Percentiles rank a stretch among this genome's conserved stretches.
These are phyloP conservation scores for Amaranthus tricolor DNA, from an alignment of 179 eudicot species.

Conservation along the genomic window DNA sequence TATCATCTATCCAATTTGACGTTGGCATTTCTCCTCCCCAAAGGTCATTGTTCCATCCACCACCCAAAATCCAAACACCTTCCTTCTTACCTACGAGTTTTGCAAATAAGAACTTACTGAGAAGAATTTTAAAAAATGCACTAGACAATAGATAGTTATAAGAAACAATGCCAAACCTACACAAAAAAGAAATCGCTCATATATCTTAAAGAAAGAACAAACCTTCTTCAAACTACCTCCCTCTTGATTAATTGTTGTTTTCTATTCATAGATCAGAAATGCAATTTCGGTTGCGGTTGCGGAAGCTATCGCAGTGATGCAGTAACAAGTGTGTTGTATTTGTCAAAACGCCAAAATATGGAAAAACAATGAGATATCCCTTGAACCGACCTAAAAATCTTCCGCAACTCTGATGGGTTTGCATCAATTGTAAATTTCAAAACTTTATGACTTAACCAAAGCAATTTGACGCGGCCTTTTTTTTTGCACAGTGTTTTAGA, in stretches of 20 bases:
- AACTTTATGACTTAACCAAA: no score
- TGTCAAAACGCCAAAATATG: no score
- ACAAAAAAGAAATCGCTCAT: not conserved
- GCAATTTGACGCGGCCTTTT: no score
- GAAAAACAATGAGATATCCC: no score
- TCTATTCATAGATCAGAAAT: no score
- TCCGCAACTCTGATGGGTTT: no score
- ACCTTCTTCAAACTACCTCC: not conserved
- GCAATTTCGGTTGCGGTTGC: no score
- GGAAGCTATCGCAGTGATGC: no score
- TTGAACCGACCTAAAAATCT: no score
- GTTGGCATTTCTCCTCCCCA: constrained; percentile 95
- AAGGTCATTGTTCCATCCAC: constrained; percentile 89
- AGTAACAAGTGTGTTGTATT: no score
- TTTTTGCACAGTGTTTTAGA: no score
- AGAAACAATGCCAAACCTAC: not conserved
- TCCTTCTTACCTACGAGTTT: constrained; percentile 53
- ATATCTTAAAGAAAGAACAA: not conserved
- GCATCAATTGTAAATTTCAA: no score
- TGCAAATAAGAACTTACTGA: not conserved
- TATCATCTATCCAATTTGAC: constrained; percentile 85
- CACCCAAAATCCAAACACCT: constrained; percentile 89
- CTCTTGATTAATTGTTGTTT: not conserved
- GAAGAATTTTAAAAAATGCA: not conserved
- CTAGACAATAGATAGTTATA: not conserved